Percentiles rank a stretch among this genome's conserved stretches.
Evolutionary conservation across 2,329 filamentous ascomycete genomes (phyloP).

Genomic region (Chaetomiaceae sp.): DNA sequence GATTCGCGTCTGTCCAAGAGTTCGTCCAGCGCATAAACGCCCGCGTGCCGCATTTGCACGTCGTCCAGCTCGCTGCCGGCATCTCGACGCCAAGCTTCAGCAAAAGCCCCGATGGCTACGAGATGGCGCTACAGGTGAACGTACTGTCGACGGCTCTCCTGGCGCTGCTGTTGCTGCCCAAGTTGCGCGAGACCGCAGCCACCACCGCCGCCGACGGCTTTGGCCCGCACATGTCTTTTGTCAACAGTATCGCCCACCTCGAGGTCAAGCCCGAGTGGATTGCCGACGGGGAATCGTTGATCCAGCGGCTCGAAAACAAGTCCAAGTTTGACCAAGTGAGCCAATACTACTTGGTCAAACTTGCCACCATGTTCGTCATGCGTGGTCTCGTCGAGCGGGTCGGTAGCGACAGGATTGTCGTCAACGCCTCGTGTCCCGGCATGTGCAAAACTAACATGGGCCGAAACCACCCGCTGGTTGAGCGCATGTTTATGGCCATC

Average conservation of each 20-base stretch:
- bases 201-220: neutral
- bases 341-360: neutral
- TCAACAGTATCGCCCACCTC: neutral
- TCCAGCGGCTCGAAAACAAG: neutral
- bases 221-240: neutral
- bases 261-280: neutral
- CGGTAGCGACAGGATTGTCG: neutral
- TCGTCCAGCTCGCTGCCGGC: neutral
- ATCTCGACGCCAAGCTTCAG: constrained; percentile 31
- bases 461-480: neutral
- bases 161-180: constrained; percentile 47
- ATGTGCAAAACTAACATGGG: neutral
- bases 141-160: constrained; percentile 52
- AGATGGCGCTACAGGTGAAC: constrained; percentile 53
- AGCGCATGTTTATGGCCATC: neutral
- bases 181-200: constrained; percentile 28
- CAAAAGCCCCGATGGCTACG: constrained; percentile 36
- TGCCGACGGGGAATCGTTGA: neutral
- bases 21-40: neutral
- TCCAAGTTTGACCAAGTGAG: neutral
- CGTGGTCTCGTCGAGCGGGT: neutral
- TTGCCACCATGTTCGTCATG: neutral
- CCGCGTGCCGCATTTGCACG: neutral
- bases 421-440: neutral
- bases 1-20: neutral